These are phyloP conservation scores for Saccharomycopsis fodiens DNA, from an alignment of 805 yeast species.

Conservation along the genomic window DNA sequence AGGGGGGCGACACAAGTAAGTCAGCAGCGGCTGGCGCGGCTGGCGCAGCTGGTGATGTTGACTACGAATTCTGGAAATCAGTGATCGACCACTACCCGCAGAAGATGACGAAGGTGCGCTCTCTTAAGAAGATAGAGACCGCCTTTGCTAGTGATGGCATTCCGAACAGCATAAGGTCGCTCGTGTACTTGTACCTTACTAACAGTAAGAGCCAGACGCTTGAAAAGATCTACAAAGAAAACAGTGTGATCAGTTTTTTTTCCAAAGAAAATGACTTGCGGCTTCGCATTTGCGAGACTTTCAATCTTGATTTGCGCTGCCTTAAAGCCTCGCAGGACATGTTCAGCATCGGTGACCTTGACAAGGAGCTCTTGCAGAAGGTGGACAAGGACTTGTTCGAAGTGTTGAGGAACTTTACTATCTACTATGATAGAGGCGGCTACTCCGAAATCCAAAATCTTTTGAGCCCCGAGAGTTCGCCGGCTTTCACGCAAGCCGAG, in stretches of 20 bases:
- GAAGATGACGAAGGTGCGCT: conserved; percentile 16
- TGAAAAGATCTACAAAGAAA: conserved; percentile 19
- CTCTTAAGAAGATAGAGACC: conserved; percentile 14
- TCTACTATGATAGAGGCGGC: conserved; percentile 20
- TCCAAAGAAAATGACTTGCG: conserved; percentile 17
- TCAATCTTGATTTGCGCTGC: conserved; percentile 16
- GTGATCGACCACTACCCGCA: conserved; percentile 17
- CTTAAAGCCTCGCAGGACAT: conserved; percentile 11
- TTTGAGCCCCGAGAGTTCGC: conserved; percentile 13
- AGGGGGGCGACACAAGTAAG: too few relatives aligned
- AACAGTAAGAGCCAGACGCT: conserved; percentile 16
- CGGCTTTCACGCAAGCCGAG: neutral
- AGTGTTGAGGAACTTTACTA: conserved; percentile 16
- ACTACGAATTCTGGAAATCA: conserved; percentile 20
- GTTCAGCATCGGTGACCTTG: conserved; percentile 16
- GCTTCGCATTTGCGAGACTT: conserved; percentile 15
- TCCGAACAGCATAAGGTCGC: conserved; percentile 10
- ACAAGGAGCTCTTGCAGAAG: conserved; percentile 18
- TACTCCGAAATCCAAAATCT: conserved; percentile 16
- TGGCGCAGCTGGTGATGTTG: neutral
- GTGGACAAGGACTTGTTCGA: conserved; percentile 19
- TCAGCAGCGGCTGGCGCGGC: neutral
- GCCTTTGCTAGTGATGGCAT: conserved; percentile 10
- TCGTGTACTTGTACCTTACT: conserved; percentile 16
- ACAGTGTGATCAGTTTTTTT: conserved; percentile 13